These are phyloP conservation scores for Pharus latifolius DNA, from an alignment of 176 grass and related monocot genomes.

Conservation along the genomic window DNA sequence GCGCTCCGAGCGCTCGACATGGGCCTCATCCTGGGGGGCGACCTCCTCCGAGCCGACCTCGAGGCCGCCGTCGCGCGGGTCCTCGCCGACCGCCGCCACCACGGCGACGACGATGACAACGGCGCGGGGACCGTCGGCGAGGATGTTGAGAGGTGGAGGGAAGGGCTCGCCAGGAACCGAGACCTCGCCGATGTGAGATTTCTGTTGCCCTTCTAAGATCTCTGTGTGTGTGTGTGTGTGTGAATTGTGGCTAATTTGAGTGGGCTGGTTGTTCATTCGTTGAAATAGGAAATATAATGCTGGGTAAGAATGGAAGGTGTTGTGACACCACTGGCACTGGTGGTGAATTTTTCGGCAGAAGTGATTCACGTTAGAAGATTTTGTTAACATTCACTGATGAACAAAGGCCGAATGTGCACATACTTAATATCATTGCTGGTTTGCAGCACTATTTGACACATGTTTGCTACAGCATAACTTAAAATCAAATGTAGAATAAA, in stretches of 20 bases:
- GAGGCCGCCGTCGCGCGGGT: constrained; percentile 40
- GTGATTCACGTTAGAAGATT: not conserved
- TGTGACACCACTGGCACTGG: not conserved
- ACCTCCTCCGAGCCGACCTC: constrained; percentile 62
- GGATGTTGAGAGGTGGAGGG: constrained; percentile 32
- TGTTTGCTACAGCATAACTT: too few relatives aligned
- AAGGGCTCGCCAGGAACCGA: constrained; percentile 33
- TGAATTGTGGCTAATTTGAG: not conserved
- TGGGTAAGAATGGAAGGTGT: not conserved
- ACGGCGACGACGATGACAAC: not conserved
- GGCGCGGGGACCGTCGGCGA: not conserved
- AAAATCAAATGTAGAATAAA: too few relatives aligned
- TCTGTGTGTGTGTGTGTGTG: not conserved
- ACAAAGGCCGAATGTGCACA: too few relatives aligned
- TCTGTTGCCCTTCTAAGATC: not conserved
- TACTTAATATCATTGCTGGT: too few relatives aligned
- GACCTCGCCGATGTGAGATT: constrained; percentile 53
- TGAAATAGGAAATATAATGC: constrained; percentile 16
- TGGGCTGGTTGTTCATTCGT: too few relatives aligned
- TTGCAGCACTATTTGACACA: too few relatives aligned
- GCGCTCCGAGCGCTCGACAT: constrained; percentile 79
- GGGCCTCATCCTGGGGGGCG: constrained; percentile 91
- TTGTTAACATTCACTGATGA: not conserved
- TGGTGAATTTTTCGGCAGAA: not conserved
- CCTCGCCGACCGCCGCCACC: not conserved